Base-by-base conservation (phyloP, 148 eudicot genomes). In the Rhododendron kiyosumense region DNA sequence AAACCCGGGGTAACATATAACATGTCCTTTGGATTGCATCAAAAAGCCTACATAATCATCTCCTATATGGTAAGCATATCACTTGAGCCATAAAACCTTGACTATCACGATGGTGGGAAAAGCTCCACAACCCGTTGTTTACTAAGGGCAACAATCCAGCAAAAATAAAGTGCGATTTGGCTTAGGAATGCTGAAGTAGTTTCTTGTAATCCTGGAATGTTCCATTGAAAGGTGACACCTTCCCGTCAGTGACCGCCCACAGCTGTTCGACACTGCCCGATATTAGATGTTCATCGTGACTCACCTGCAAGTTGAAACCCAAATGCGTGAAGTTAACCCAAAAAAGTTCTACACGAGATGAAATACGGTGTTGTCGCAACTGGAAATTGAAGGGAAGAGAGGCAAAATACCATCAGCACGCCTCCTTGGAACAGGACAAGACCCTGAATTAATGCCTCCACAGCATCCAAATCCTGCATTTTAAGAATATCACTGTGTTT, bases 371-470 rank as follows among this genome's bases (percentile, higher is more conserved):
- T 34, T 61, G 83, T 43, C 14, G 69, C 32, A 71, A 67, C 57
- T 65, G 79, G 79, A 69, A 61, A 88, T 32, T 73, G 75, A 51
- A 46, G 65, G 49, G 75, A 78, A 85, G 79, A 52, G 83, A 52
- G 67, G 59, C 48, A 78, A 17, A 43, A 61, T 97, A 97, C 99
- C 99, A 97, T 97, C 78, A 97, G 91, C 81, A 97, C 98, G 84
- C 99, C 99, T 86, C 99, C 99, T 93, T 97, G 98, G 94, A 95
- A 97, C 89, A 97, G 89, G 79, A 95, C 94, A 79, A 97, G 98
- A 82, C 99, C 99, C 90, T 97, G 99, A 77, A 97, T 97, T 84
- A 97, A 90, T 84, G 99, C 99, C 88, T 97, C 99, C 81, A 97
- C 99, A 45, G 99, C 99, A 88, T 97, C 99, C 93, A 97, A 88